Conservation (phyloP, 768 basidiomycete genomes). For the button mushroom (Agaricus bisporus) region DNA sequence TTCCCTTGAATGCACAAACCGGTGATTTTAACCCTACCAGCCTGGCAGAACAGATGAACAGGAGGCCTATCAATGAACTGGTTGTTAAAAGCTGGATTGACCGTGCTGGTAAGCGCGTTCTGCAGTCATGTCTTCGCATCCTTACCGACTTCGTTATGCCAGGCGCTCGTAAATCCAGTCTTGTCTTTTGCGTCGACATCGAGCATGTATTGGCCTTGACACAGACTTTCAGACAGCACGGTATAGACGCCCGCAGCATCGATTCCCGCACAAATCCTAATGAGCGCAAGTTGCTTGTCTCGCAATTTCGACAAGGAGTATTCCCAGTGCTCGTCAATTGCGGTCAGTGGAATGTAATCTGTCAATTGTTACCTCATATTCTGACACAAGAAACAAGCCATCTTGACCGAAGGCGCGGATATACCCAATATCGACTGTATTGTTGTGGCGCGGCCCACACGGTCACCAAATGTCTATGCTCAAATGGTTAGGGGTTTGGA, state of each 20-base stretch:
- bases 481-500: slow-evolving; percentile 66
- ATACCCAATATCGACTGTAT: slow-evolving; percentile 94
- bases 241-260: slow-evolving; percentile 82
- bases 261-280: slow-evolving; percentile 58
- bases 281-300: slow-evolving; percentile 61
- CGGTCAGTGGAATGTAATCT: slow-evolving; percentile 36
- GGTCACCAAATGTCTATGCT: slow-evolving; percentile 82
- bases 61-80: slow-evolving; percentile 66
- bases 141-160: slow-evolving; percentile 6
- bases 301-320: slow-evolving; percentile 59
- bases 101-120: slow-evolving; percentile 54
- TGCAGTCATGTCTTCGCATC: neutral
- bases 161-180: slow-evolving; percentile 74
- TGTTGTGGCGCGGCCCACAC: slow-evolving; percentile 80
- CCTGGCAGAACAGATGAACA: slow-evolving; percentile 80
- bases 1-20: slow-evolving; percentile 56
- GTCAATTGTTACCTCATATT: neutral
- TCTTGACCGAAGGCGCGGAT: slow-evolving; percentile 91
- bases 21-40: slow-evolving; percentile 82
- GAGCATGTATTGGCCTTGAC: slow-evolving; percentile 77
- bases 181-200: slow-evolving; percentile 88
- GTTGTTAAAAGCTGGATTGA: slow-evolving; percentile 85
- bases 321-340: slow-evolving; percentile 92
- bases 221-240: slow-evolving; percentile 60
- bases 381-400: slow-evolving; percentile 37